These are phyloP conservation scores for Barnettozyma wickerhamii DNA, from an alignment of 805 yeast genomes.

Conservation along the genomic window DNA sequence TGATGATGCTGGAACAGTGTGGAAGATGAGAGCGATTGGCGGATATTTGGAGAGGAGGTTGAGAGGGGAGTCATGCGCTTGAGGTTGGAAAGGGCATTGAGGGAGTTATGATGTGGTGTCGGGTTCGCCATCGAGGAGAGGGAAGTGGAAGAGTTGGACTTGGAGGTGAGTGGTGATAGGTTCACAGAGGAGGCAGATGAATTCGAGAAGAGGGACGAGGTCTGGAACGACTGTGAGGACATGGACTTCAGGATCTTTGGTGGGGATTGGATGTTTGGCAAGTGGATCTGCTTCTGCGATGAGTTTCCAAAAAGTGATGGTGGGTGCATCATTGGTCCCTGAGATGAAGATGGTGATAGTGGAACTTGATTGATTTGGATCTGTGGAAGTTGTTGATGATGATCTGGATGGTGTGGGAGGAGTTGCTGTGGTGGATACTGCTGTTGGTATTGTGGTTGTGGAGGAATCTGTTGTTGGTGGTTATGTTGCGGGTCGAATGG, in stretches of 20 bases:
- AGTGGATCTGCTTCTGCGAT: conserved; percentile 15
- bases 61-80: conserved; percentile 39
- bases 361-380: neutral
- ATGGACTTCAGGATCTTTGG: conserved; percentile 26
- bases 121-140: conserved; percentile 18
- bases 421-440: conserved; percentile 12
- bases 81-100: conserved; percentile 22
- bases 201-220: conserved; percentile 22
- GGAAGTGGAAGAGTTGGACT: conserved; percentile 26
- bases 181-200: conserved; percentile 22
- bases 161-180: conserved; percentile 23
- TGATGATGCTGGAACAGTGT: conserved; percentile 19
- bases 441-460: conserved; percentile 7
- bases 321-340: conserved; percentile 2
- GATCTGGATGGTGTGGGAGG: conserved; percentile 9
- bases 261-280: conserved; percentile 27
- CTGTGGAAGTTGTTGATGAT: conserved; percentile 7
- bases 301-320: conserved; percentile 15
- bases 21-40: conserved; percentile 25
- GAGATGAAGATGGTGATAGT: neutral
- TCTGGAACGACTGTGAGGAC: conserved; percentile 23
- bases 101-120: conserved; percentile 9
- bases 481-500: neutral
- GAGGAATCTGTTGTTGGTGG: neutral
- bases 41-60: conserved; percentile 11